Evolutionary conservation across 192 early-diverging fungal genomes (phyloP).

Genomic region (Backusella morwellensis): DNA sequence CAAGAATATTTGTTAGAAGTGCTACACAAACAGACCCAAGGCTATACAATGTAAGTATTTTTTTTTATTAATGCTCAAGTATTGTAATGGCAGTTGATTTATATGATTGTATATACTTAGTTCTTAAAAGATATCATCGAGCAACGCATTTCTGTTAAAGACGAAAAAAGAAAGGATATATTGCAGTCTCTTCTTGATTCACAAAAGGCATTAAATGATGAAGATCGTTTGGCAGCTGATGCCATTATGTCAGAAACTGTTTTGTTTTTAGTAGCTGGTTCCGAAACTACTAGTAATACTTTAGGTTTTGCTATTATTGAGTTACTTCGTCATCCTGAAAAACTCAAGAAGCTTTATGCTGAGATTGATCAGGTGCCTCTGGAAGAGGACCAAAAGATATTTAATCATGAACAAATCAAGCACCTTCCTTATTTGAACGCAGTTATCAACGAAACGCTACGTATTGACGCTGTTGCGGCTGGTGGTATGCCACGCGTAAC

Average conservation of each 20-base stretch:
- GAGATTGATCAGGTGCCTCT: slow-evolving; percentile 24
- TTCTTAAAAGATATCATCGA: slow-evolving; percentile 24
- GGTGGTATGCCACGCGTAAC: slow-evolving; percentile 39
- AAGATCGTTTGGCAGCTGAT: slow-evolving; percentile 37
- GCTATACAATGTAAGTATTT: neutral
- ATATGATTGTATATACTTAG: neutral
- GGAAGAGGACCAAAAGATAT: neutral
- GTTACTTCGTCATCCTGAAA: slow-evolving; percentile 11
- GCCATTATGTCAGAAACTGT: slow-evolving; percentile 37
- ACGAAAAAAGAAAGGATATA: slow-evolving; percentile 36
- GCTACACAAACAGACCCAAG: neutral
- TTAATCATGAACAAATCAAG: slow-evolving; percentile 37
- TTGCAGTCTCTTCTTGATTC: slow-evolving; percentile 47
- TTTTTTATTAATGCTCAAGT: neutral
- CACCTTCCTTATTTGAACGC: slow-evolving; percentile 51
- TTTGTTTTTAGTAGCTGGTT: slow-evolving; percentile 40
- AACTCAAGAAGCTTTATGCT: slow-evolving; percentile 2
- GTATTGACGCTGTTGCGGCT: slow-evolving; percentile 39
- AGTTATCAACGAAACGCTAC: slow-evolving; percentile 51
- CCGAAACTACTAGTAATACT: slow-evolving; percentile 35
- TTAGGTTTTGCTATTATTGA: slow-evolving; percentile 31
- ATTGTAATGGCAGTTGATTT: neutral
- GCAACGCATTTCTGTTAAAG: slow-evolving; percentile 1
- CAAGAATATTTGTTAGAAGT: neutral
- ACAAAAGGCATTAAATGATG: slow-evolving; percentile 24